A percentile compares a stretch with the other conserved stretches of the same genome.
Conservation (phyloP, 192 early-diverging fungal genomes). For the Coemansia sp. region DNA sequence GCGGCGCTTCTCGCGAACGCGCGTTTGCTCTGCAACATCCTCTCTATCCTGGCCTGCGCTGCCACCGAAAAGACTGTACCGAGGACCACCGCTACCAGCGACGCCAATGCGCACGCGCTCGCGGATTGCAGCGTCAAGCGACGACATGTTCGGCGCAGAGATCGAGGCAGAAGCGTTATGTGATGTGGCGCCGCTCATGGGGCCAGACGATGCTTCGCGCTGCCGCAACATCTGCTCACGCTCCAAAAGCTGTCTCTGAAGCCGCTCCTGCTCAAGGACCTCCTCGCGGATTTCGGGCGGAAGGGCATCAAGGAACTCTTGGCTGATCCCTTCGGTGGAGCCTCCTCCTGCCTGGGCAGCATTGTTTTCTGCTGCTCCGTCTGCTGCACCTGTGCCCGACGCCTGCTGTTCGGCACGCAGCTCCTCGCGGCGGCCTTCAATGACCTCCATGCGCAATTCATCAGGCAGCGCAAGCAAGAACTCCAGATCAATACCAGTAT, state of each 20-base stretch:
- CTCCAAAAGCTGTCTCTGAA: constrained; percentile 67
- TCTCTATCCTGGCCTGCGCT: neutral
- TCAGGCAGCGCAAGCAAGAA: constrained; percentile 95
- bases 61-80: neutral
- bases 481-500: constrained; percentile 89
- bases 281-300: constrained; percentile 90
- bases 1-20: constrained; percentile 35
- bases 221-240: constrained; percentile 54
- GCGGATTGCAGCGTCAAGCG: constrained; percentile 20
- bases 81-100: neutral
- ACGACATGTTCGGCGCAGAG: constrained; percentile 8
- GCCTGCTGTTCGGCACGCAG: constrained; percentile 28
- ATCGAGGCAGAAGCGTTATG: neutral
- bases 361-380: neutral
- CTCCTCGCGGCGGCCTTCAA: constrained; percentile 77
- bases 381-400: constrained; percentile 1
- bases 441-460: constrained; percentile 88
- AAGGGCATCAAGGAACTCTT: constrained; percentile 89
- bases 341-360: constrained; percentile 15
- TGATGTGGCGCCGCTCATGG: constrained; percentile 11
- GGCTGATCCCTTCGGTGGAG: constrained; percentile 57
- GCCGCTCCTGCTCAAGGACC: constrained; percentile 69
- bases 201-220: constrained; percentile 1
- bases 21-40: constrained; percentile 15
- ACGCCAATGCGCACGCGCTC: constrained; percentile 34